These are phyloP conservation scores for Alternaria metachromatica DNA, from an alignment of 2,329 filamentous ascomycete species.

Conservation along the genomic window DNA sequence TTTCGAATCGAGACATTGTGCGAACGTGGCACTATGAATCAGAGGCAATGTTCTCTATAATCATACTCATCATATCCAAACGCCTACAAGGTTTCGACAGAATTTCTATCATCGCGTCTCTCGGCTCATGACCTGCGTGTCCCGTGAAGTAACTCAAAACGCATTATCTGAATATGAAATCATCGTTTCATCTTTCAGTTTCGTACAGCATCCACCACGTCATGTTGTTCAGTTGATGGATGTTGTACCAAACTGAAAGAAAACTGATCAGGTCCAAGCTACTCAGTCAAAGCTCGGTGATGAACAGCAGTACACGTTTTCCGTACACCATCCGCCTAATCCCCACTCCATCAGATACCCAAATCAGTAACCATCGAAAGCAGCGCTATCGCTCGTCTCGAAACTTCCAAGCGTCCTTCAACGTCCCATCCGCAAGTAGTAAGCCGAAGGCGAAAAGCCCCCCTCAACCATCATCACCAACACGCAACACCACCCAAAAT, in stretches of 20 bases:
- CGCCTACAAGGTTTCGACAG: not conserved
- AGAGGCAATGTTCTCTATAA: not conserved
- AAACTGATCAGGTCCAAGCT: not conserved
- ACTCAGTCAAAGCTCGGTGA: not conserved
- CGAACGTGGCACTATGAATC: too few species aligned
- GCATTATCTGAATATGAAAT: not conserved
- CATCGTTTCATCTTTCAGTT: not conserved
- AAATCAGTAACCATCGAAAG: conserved; percentile 5
- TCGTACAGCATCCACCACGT: not conserved
- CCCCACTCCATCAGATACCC: not conserved
- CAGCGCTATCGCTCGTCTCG: conserved; percentile 1
- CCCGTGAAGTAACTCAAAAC: not conserved
- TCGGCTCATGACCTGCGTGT: not conserved
- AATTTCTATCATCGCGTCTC: not conserved
- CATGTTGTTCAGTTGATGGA: not conserved
- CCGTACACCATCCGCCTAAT: not conserved
- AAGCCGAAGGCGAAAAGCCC: not conserved
- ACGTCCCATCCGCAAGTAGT: not conserved
- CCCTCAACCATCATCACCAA: not conserved
- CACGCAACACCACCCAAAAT: not conserved
- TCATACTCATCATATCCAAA: not conserved
- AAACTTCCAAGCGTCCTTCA: not conserved
- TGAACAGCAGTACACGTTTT: not conserved
- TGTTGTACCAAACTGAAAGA: not conserved
- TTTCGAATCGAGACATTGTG: too few species aligned